These are phyloP conservation scores for Phytophthora sp. DNA, from an alignment of 352 stramenopile genomes.

Conservation along the genomic window DNA sequence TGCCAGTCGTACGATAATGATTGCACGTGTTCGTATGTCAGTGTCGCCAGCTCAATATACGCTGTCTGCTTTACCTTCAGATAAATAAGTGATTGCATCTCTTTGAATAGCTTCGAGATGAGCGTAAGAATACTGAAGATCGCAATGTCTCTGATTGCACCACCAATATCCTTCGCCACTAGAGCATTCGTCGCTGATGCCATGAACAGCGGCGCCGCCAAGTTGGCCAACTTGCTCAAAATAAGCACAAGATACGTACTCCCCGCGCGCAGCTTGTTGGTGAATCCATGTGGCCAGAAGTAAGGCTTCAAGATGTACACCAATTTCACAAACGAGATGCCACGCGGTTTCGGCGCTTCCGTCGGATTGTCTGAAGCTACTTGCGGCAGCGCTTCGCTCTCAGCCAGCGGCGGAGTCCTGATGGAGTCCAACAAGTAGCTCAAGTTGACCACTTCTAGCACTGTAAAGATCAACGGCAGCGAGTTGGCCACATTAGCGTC, in stretches of 20 bases:
- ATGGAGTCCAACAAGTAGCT: conserved; percentile 68
- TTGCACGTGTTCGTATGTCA: conserved; percentile 97
- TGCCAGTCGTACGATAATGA: conserved; percentile 98
- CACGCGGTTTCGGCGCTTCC: conserved; percentile 42
- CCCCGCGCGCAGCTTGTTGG: conserved; percentile 81
- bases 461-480: conserved; percentile 84
- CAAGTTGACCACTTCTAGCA: conserved; percentile 83
- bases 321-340: conserved; percentile 86
- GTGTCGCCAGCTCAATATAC: conserved; percentile 96
- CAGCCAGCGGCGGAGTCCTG: conserved; percentile 27
- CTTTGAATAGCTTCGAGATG: conserved; percentile 92
- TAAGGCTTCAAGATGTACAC: conserved; percentile 88
- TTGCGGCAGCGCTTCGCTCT: conserved; percentile 34
- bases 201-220: conserved; percentile 94
- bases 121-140: conserved; percentile 90
- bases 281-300: conserved; percentile 81
- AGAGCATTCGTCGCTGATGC: conserved; percentile 93
- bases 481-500: conserved; percentile 85
- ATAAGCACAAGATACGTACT: conserved; percentile 95
- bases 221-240: conserved; percentile 92
- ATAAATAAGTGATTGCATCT: conserved; percentile 95
- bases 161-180: conserved; percentile 56
- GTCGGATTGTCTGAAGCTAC: conserved; percentile 32
- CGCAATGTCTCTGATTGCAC: conserved; percentile 63
- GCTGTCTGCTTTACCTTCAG: conserved; percentile 97